Evolutionary conservation across 2,329 filamentous ascomycete genomes (phyloP).

Genomic region (Arthrobotrys megalospora): DNA sequence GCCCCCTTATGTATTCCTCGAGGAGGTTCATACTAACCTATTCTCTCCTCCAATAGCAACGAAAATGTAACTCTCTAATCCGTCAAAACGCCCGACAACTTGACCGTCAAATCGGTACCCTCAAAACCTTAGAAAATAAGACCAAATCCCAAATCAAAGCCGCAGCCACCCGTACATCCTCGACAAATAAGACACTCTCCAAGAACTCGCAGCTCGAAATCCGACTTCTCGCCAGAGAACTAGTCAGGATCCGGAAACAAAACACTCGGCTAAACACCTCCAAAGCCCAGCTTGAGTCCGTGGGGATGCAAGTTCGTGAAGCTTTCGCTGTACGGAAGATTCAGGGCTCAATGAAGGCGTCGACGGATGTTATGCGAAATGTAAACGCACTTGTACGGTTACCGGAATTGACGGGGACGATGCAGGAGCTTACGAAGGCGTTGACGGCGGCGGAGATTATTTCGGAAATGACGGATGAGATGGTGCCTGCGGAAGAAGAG

Average conservation of each 20-base stretch:
- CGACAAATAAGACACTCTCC: constrained; percentile 74
- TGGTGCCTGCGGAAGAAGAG: constrained; percentile 81
- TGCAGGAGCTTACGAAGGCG: constrained; percentile 88
- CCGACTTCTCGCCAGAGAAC: constrained; percentile 88
- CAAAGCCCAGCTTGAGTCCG: constrained; percentile 91
- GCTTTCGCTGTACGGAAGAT: constrained; percentile 96
- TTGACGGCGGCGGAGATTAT: constrained; percentile 95
- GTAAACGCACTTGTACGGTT: constrained; percentile 88
- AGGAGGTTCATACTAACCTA: constrained; percentile 32
- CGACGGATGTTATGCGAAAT: constrained; percentile 95
- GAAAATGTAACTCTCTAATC: constrained; percentile 94
- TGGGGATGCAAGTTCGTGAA: constrained; percentile 98
- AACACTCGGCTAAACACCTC: constrained; percentile 82
- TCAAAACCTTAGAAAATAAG: constrained; percentile 85
- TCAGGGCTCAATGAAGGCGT: constrained; percentile 88
- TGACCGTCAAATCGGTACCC: constrained; percentile 87
- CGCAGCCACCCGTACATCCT: constrained; percentile 77
- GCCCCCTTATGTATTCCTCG: constrained; percentile 31
- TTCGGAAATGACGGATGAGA: constrained; percentile 94
- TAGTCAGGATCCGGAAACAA: constrained; percentile 85
- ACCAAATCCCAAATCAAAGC: constrained; percentile 87
- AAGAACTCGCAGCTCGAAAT: constrained; percentile 83
- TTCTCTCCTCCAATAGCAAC: constrained; percentile 75
- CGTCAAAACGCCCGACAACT: constrained; percentile 92
- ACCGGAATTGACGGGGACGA: constrained; percentile 88